Percentiles rank a stretch among this genome's conserved stretches.
phyloP scores from a whole-genome alignment of 2,329 filamentous ascomycete species.

The Bimuria novae-zelandiae region DNA sequence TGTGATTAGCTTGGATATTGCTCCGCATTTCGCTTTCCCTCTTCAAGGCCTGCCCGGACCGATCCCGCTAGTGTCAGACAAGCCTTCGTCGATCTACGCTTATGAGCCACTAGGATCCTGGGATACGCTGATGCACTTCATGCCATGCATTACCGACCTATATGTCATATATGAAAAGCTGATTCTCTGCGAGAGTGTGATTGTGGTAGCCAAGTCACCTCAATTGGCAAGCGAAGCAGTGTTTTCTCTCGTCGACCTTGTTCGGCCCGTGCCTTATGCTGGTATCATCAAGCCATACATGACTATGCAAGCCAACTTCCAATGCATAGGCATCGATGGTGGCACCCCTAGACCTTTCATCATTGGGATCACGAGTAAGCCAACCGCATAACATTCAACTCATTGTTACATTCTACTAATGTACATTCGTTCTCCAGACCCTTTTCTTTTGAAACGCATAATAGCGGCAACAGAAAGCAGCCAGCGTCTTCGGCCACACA shows the following conservation, averaged over 20 bases:
- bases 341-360: constrained; percentile 46
- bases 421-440: constrained; percentile 20
- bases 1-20: constrained; percentile 45
- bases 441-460: constrained; percentile 48
- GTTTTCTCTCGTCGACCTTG: constrained; percentile 46
- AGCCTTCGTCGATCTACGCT: constrained; percentile 42
- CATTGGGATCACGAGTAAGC: constrained; percentile 46
- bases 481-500: constrained; percentile 42
- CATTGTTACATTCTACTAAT: background rate
- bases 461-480: constrained; percentile 39
- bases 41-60: constrained; percentile 44
- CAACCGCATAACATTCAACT: too few relatives aligned
- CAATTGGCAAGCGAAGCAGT: constrained; percentile 48
- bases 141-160: constrained; percentile 48
- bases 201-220: constrained; percentile 49
- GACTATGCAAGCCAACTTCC: constrained; percentile 51
- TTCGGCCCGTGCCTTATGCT: constrained; percentile 48
- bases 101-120: constrained; percentile 48
- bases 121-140: constrained; percentile 45
- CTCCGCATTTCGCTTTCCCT: constrained; percentile 47
- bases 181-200: constrained; percentile 47
- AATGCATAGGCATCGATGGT: constrained; percentile 46
- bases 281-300: constrained; percentile 48
- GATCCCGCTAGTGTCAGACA: constrained; percentile 37
- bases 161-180: constrained; percentile 49